Evolutionary conservation across 2,329 filamentous ascomycete species (phyloP).

Genomic region (Fusarium decemcellulare): DNA sequence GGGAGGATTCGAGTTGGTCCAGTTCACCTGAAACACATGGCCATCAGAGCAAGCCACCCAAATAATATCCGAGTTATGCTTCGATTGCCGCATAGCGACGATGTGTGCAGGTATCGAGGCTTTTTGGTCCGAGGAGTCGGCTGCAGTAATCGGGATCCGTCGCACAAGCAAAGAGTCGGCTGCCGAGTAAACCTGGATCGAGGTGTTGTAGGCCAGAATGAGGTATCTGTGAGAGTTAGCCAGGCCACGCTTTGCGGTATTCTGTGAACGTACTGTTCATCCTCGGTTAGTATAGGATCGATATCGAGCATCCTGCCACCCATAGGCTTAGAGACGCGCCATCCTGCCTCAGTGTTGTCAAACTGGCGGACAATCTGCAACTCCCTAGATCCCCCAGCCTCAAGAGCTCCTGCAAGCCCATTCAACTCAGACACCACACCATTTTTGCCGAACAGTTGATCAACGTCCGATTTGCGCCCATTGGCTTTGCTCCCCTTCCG

Average conservation of each 20-base stretch:
- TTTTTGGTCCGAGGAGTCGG: constrained; percentile 46
- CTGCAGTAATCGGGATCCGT: constrained; percentile 69
- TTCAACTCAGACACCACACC: constrained; percentile 34
- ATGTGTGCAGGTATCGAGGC: constrained; percentile 51
- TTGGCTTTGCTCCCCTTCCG: constrained; percentile 48
- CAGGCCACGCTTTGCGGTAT: neutral
- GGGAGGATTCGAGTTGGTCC: constrained; percentile 63
- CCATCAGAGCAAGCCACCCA: constrained; percentile 75
- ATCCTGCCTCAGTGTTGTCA: constrained; percentile 56
- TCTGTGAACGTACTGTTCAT: constrained; percentile 68
- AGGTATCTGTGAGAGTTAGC: constrained; percentile 69
- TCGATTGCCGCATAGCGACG: constrained; percentile 59
- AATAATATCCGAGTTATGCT: constrained; percentile 59
- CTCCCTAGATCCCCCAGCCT: constrained; percentile 36
- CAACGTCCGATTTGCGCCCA: constrained; percentile 36
- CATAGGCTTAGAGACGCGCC: constrained; percentile 75
- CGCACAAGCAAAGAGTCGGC: constrained; percentile 85
- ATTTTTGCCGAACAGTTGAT: constrained; percentile 15
- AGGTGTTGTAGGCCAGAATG: constrained; percentile 80
- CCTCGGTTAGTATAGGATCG: constrained; percentile 72
- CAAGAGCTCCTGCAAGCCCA: constrained; percentile 30
- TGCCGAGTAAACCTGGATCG: constrained; percentile 85
- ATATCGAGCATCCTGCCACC: constrained; percentile 76
- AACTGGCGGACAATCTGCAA: constrained; percentile 47
- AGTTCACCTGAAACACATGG: constrained; percentile 70